Conservation (phyloP, 441 rosid species). For the Populus hybrid region DNA sequence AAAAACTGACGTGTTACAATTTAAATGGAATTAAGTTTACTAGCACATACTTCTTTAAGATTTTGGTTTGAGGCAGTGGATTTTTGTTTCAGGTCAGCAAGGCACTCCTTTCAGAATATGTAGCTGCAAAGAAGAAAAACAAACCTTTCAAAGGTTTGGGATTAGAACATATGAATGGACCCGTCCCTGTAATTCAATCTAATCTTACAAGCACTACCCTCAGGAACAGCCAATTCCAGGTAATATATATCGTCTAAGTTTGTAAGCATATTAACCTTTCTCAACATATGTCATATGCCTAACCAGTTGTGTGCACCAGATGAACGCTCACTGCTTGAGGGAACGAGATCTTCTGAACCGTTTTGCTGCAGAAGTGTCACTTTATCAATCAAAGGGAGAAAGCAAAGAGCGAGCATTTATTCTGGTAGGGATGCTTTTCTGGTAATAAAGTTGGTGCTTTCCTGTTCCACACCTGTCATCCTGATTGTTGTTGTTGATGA, state of each 20-base stretch:
- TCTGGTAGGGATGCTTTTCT: conserved; percentile 39
- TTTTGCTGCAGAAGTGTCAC: conserved; percentile 63
- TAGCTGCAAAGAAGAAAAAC: conserved; percentile 57
- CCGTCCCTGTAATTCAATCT: conserved; percentile 60
- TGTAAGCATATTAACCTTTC: conserved; percentile 4
- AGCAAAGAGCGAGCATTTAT: conserved; percentile 60
- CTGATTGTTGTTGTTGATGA: conserved; percentile 6
- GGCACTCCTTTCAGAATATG: conserved; percentile 72
- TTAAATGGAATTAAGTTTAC: not conserved
- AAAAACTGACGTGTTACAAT: not conserved
- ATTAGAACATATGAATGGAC: conserved; percentile 77
- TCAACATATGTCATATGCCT: not conserved
- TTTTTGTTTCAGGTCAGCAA: conserved; percentile 71
- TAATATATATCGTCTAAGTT: conserved; percentile 19
- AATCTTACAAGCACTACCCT: conserved; percentile 65
- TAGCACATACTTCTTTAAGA: not conserved
- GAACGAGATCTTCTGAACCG: conserved; percentile 79
- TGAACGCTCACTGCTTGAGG: conserved; percentile 63
- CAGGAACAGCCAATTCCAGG: conserved; percentile 75
- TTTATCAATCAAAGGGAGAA: conserved; percentile 59
- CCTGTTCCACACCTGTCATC: conserved; percentile 5
- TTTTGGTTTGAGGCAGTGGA: conserved; percentile 5
- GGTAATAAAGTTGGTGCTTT: not conserved
- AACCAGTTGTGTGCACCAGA: conserved; percentile 33
- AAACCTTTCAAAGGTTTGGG: conserved; percentile 69